Conservation (phyloP, 768 basidiomycete genomes). For the Lentinus tigrinus region DNA sequence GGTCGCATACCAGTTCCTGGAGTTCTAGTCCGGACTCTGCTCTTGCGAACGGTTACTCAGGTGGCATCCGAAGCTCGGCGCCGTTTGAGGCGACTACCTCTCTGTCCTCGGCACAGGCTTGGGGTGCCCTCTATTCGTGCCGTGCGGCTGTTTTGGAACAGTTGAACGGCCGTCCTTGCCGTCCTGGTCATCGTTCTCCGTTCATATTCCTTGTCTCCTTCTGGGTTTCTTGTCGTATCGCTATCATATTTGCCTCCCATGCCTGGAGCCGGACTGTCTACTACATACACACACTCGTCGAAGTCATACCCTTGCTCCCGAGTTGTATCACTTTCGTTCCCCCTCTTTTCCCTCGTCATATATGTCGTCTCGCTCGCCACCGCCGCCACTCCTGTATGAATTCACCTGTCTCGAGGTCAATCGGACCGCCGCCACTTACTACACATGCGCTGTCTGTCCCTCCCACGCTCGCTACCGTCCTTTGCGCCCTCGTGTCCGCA, state of each 20-base stretch:
- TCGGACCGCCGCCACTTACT: background rate
- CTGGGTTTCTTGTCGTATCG: background rate
- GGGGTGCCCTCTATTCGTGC: slow-evolving; percentile 1
- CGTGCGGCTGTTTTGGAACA: background rate
- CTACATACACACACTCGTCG: background rate
- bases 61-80: slow-evolving; percentile 8
- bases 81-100: background rate
- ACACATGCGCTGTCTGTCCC: background rate
- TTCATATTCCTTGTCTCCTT: background rate
- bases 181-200: background rate
- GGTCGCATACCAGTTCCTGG: slow-evolving; percentile 68
- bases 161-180: background rate
- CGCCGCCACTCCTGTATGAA: slow-evolving; percentile 7
- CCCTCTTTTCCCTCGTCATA: background rate
- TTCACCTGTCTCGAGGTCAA: slow-evolving; percentile 3
- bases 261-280: slow-evolving; percentile 4
- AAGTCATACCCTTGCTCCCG: slow-evolving; percentile 12
- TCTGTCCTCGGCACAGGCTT: slow-evolving; percentile 2
- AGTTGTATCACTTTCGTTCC: slow-evolving; percentile 16
- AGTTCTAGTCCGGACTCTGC: slow-evolving; percentile 48
- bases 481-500: background rate
- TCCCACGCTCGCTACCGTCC: slow-evolving; percentile 10
- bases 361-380: background rate
- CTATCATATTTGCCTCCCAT: background rate
- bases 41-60: background rate